Percentiles rank a stretch among this genome's conserved stretches.
These are phyloP conservation scores for Aspergillus homomorphus DNA, from an alignment of 495 filamentous ascomycete genomes.

Conservation along the genomic window DNA sequence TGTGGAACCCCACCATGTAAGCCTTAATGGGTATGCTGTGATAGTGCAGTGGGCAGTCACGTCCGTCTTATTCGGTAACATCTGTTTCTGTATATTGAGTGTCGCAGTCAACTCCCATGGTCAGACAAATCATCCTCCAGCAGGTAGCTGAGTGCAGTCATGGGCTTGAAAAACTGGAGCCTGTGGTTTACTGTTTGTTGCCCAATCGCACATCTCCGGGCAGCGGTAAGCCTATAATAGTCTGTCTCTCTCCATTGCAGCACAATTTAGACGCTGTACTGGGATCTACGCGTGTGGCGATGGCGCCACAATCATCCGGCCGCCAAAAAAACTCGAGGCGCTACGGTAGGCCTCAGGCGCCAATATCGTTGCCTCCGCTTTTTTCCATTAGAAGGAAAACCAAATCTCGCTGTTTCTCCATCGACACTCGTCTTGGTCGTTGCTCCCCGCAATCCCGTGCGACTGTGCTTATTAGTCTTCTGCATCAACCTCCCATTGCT, in stretches of 20 bases:
- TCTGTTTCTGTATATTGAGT: too few species aligned
- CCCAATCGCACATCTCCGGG: neutral
- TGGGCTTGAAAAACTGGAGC: neutral
- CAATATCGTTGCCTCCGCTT: slow-evolving; percentile 22
- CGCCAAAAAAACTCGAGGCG: slow-evolving; percentile 2
- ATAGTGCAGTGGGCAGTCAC: too few species aligned
- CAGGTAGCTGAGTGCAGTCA: too few species aligned
- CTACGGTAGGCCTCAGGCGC: slow-evolving; percentile 17
- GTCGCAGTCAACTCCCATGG: neutral
- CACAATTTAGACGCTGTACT: slow-evolving; percentile 8
- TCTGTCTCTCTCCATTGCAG: neutral
- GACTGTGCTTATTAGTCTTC: slow-evolving; percentile 5
- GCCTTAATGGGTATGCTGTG: too few species aligned
- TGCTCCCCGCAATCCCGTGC: slow-evolving; percentile 19
- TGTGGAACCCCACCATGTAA: neutral
- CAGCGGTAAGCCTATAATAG: neutral
- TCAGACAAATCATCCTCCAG: neutral
- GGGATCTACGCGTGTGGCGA: slow-evolving; percentile 11
- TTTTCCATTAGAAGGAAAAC: slow-evolving; percentile 20
- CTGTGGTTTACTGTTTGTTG: neutral
- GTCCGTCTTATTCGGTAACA: too few species aligned
- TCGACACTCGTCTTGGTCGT: slow-evolving; percentile 16
- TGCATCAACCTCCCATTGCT: slow-evolving; percentile 13
- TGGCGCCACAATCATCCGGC: slow-evolving; percentile 19
- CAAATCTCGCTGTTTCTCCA: slow-evolving; percentile 24